Evolutionary conservation across 1,284 basidiomycete species (phyloP).

Genomic region (Irpex sp.): DNA sequence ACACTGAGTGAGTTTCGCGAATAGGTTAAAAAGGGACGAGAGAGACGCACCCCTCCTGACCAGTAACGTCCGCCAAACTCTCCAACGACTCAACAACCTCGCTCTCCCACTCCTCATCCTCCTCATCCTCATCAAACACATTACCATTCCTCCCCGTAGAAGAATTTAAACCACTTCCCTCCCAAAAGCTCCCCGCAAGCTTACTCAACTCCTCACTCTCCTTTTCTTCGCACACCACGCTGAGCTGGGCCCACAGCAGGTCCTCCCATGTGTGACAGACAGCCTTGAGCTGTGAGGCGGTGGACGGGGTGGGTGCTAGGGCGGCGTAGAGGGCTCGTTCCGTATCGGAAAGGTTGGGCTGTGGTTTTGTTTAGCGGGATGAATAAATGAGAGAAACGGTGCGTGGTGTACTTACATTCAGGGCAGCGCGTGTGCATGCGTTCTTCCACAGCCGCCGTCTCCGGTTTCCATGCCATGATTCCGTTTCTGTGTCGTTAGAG

Average conservation of each 20-base stretch:
- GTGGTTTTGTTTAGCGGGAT: no score
- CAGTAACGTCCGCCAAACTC: slow-evolving; percentile 45
- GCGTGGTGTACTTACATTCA: slow-evolving; percentile 63
- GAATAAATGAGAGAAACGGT: no score
- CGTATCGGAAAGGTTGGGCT: slow-evolving; percentile 67
- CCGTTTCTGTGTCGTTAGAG: slow-evolving; percentile 36
- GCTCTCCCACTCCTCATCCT: slow-evolving; percentile 61
- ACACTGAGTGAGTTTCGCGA: neutral
- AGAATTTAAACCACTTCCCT: slow-evolving; percentile 43
- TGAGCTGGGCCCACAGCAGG: slow-evolving; percentile 90
- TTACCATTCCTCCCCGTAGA: slow-evolving; percentile 21
- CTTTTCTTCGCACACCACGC: slow-evolving; percentile 81
- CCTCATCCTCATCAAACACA: slow-evolving; percentile 15
- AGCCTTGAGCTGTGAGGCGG: slow-evolving; percentile 71
- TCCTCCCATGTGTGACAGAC: slow-evolving; percentile 93
- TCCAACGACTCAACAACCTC: slow-evolving; percentile 55
- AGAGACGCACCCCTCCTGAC: slow-evolving; percentile 54
- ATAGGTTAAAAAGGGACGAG: no score
- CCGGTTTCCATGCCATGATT: slow-evolving; percentile 65
- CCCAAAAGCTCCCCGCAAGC: slow-evolving; percentile 64
- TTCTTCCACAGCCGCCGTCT: slow-evolving; percentile 82
- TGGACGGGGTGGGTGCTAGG: slow-evolving; percentile 75
- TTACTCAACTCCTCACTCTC: slow-evolving; percentile 57
- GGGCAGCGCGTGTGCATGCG: slow-evolving; percentile 74
- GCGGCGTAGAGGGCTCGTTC: slow-evolving; percentile 89